Evolutionary conservation across 768 basidiomycete genomes (phyloP), one percentile per base, ranked within the genome.

Genomic region (Cantharellus cinnabarinus): DNA sequence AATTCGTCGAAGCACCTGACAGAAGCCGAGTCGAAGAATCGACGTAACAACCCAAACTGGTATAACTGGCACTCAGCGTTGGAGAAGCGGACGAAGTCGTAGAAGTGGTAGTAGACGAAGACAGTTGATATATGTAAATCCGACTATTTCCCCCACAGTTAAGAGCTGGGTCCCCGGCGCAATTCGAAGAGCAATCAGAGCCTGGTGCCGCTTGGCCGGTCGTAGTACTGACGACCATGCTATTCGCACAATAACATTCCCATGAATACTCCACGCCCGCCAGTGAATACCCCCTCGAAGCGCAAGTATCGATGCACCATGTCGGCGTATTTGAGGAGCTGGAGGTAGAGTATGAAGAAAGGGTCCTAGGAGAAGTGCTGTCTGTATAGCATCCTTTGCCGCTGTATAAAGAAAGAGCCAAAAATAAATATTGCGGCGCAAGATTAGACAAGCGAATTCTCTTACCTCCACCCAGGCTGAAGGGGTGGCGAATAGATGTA

Each of bases 261-360:
- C 42, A 4, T 3, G 48, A 59, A 42, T 61, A 61, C 53, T 61
- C 62, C 38, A 60, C 51, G 10, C 61, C 61, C 10, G 60, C 60
- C 40, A 37, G 60, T 35, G n/a, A 51, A 35, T 52, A 41, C 2
- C 60, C 52, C 4, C 34, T 15, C 3, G 29, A 5, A 20, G 40
- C n/a, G 42, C 60, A 61, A 42, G 15, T 41, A n/a, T n/a, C 42
- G 5, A 35, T 20, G 44, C 60, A 61, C 7, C 20, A 59, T 41
- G n/a, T 55, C n/a, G 62, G 58, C 5, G 59, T 61, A 42, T 62
- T 61, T 7, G 14, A 57, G 5, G 29, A 14, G 4, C 50, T 39
- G 3, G 14, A 4, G 14, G 51, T 38, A 10, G 58, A 40, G 20
- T 29, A 5, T 10, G 10, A 14, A 14, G 20, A 5, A 5, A 59